Base-by-base conservation (phyloP, 495 filamentous ascomycete species). In the Saxophila tyrrhenica region DNA sequence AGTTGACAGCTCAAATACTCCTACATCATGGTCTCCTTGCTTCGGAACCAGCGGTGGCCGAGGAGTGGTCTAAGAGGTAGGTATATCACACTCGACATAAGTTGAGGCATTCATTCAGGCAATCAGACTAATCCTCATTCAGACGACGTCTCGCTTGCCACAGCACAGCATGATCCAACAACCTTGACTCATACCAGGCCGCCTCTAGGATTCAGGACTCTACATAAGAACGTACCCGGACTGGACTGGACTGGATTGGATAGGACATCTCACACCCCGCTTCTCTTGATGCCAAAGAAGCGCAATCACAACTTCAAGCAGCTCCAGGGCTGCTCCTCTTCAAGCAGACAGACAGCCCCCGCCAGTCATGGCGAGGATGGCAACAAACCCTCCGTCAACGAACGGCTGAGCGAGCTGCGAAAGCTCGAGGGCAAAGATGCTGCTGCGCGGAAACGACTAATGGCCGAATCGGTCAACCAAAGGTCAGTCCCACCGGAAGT, bases 401-500 rank as follows among this genome's bases (percentile, higher is more conserved):
- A 70, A 56, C 66, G 66, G 22, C 60, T 71, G 22, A 58, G 57
- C 20, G 66, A 66, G 41, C 64, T 71, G 0, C 67, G 69, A 29
- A 64, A 58, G 16, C 58, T 62, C 42, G 65, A 70, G 50, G 49
- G 64, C 19, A 66, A 64, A 0, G 58, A 65, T 47, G 62, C 59
- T 10, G 54, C 53, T 20, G 43, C 56, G 32, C 57, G 64, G 56
- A 58, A 63, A 46, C 52, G 61, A 24, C 49, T 65, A 51, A 46
- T 71, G 16, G 65, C 60, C 43, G 65, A 60, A 24, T 50, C 59
- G 8, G 57, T 65, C 29, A 64, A 56, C 16, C 49, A 57, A 19
- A 67, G 71, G 47, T 75, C 77, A 0, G 71, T 83, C 0, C 79
- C 78, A 51, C 78, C 78, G 0, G 72, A 72, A 15, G 60, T 81